Conservation (phyloP, 441 rosid genomes). For the Theobroma grandiflorum region DNA sequence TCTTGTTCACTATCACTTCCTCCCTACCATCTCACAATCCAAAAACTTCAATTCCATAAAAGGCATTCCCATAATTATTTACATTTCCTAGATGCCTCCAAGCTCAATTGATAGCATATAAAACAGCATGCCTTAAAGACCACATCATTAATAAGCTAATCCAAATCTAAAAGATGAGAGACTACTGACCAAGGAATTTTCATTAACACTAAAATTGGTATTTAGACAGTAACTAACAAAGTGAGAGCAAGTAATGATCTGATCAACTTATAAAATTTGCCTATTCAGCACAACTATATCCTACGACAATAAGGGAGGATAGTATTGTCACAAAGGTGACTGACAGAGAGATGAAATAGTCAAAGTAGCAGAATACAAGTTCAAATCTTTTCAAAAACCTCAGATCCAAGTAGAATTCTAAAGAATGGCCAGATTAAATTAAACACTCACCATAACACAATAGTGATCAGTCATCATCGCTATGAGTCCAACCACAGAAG, state of each 20-base stretch:
- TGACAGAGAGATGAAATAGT: neutral
- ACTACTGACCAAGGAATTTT: neutral
- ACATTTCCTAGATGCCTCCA: neutral
- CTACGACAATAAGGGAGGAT: neutral
- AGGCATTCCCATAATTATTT: neutral
- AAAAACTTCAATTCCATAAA: conserved; percentile 25
- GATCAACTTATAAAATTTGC: neutral
- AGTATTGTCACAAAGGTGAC: neutral
- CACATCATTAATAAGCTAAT: neutral
- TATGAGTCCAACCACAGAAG: conserved; percentile 66
- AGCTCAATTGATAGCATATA: conserved; percentile 12
- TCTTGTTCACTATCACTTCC: conserved; percentile 66
- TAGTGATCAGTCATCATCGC: conserved; percentile 82
- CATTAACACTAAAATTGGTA: neutral
- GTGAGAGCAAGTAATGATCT: neutral
- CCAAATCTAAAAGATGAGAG: neutral
- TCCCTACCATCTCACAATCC: conserved; percentile 46
- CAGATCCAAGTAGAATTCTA: conserved; percentile 27
- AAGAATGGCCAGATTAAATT: conserved; percentile 25
- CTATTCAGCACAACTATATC: conserved; percentile 8
- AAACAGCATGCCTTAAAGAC: conserved; percentile 7
- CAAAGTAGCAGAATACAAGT: conserved; percentile 1
- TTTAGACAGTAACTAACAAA: neutral
- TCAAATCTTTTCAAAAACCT: conserved; percentile 3
- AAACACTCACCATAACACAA: conserved; percentile 54